phyloP scores from a whole-genome alignment of 1,139 yeast genomes.

The Lodderomyces margitis region DNA sequence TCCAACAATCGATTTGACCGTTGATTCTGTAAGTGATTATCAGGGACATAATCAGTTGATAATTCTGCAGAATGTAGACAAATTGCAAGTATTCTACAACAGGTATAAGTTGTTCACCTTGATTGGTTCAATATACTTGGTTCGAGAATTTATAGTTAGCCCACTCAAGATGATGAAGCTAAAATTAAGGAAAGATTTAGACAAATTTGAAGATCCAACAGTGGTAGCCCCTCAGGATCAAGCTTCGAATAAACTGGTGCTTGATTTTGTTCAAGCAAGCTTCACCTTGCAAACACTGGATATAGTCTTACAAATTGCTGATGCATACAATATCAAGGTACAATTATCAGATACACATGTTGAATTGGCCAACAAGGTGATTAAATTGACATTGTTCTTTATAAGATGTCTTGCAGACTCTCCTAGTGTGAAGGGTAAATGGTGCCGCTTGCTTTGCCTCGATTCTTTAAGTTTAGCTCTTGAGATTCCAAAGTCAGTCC shows the following conservation, averaged over 20 bases:
- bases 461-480: constrained; percentile 31
- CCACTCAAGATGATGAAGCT: constrained; percentile 29
- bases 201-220: constrained; percentile 11
- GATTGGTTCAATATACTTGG: constrained; percentile 52
- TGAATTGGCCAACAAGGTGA: constrained; percentile 17
- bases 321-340: constrained; percentile 47
- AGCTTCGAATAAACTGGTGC: constrained; percentile 6
- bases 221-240: not conserved
- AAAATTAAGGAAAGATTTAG: constrained; percentile 22
- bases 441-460: constrained; percentile 52
- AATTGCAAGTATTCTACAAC: constrained; percentile 39
- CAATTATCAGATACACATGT: constrained; percentile 37
- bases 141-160: constrained; percentile 45
- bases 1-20: constrained; percentile 9
- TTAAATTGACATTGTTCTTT: constrained; percentile 30
- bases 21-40: constrained; percentile 9
- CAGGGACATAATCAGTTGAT: constrained; percentile 12
- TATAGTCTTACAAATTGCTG: constrained; percentile 34
- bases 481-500: constrained; percentile 6
- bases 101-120: constrained; percentile 50
- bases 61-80: constrained; percentile 17
- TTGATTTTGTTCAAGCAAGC: constrained; percentile 17
- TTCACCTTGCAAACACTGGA: constrained; percentile 25
- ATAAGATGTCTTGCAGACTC: constrained; percentile 54
- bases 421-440: constrained; percentile 43